phyloP scores from a whole-genome alignment of 2,329 filamentous ascomycete genomes.

The Talaromyces pinophilus region DNA sequence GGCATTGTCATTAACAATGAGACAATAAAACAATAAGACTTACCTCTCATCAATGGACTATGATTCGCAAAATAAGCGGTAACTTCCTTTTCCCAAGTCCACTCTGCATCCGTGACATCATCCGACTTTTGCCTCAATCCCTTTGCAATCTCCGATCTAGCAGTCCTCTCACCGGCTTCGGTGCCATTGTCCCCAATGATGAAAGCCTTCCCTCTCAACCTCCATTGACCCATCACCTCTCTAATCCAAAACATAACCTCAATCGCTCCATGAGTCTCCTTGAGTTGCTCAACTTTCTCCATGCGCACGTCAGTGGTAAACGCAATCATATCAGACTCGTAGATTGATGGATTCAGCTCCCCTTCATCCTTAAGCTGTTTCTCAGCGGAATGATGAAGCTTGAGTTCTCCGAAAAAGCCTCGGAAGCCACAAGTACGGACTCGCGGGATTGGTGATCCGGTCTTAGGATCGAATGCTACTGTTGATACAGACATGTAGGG shows the following conservation, averaged over 20 bases:
- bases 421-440: constrained; percentile 81
- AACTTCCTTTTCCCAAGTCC: constrained; percentile 78
- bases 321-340: constrained; percentile 74
- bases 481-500: constrained; percentile 49
- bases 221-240: constrained; percentile 75
- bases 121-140: constrained; percentile 50
- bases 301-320: constrained; percentile 89
- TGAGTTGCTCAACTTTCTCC: constrained; percentile 77
- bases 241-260: constrained; percentile 83
- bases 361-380: constrained; percentile 56
- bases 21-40: constrained; percentile 24
- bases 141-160: constrained; percentile 62
- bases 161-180: constrained; percentile 48
- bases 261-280: constrained; percentile 67
- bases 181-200: constrained; percentile 70
- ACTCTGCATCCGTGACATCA: constrained; percentile 50
- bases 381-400: constrained; percentile 72
- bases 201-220: constrained; percentile 74
- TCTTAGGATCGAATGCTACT: constrained; percentile 35
- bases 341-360: constrained; percentile 64
- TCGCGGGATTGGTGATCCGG: constrained; percentile 41
- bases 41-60: constrained; percentile 74
- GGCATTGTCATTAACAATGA: constrained; percentile 7
- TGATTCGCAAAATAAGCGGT: constrained; percentile 89
- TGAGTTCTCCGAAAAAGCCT: constrained; percentile 71